phyloP scores from a whole-genome alignment of 1,284 basidiomycete genomes.

The Ustilago tritici region DNA sequence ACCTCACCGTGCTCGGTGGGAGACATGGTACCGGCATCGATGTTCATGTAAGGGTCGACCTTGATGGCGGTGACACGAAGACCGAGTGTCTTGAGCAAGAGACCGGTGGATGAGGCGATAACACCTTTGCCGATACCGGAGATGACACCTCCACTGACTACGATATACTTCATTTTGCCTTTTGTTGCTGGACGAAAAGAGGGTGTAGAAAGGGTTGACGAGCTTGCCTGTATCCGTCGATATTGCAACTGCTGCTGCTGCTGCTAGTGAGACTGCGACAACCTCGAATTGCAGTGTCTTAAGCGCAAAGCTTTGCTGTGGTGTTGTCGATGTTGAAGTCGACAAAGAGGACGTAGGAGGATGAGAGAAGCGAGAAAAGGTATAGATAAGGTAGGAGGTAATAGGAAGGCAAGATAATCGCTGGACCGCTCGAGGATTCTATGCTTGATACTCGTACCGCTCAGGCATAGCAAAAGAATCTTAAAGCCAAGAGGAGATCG shows the following conservation, averaged over 20 bases:
- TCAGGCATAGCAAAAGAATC: background rate
- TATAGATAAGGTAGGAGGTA: conserved; percentile 43
- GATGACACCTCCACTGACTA: conserved; percentile 71
- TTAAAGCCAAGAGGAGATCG: conserved; percentile 1
- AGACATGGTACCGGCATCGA: conserved; percentile 99
- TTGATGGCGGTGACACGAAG: conserved; percentile 98
- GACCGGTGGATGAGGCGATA: conserved; percentile 88
- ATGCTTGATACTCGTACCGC: conserved; percentile 2
- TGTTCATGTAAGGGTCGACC: conserved; percentile 99
- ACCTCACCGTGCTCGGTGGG: conserved; percentile 99
- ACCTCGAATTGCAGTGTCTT: conserved; percentile 51
- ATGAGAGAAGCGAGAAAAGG: conserved; percentile 6
- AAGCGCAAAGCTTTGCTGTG: conserved; percentile 18
- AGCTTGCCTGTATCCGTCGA: conserved; percentile 7
- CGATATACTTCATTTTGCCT: conserved; percentile 70
- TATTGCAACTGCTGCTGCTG: conserved; percentile 17
- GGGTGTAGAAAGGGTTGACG: background rate
- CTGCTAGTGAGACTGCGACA: conserved; percentile 33
- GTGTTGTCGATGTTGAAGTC: conserved; percentile 9
- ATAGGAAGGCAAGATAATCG: conserved; percentile 16
- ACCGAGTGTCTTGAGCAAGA: conserved; percentile 93
- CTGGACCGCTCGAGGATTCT: conserved; percentile 12
- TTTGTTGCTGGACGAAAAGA: conserved; percentile 4
- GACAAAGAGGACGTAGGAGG: background rate
- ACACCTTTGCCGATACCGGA: conserved; percentile 72